Base-by-base conservation (phyloP, 345 rosid genomes). In the Trapa bicornis region DNA sequence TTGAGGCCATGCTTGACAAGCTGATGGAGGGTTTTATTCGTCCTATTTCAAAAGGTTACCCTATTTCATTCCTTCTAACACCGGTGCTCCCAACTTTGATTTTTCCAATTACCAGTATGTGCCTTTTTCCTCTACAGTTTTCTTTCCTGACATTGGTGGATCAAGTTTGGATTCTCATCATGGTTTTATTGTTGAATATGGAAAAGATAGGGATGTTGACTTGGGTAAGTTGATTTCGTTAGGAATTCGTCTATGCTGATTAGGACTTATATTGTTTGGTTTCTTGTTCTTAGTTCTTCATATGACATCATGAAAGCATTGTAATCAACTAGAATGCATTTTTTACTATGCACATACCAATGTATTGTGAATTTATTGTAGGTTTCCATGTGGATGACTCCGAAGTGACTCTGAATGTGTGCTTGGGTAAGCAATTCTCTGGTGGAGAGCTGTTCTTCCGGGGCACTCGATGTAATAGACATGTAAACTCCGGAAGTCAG, bases 341-440 rank as follows among this genome's bases (percentile, higher is more conserved):
- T 45, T 45, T 0, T 45, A 45, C 11, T 3, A 45, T 45, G 48
- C 48, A 45, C 11, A 45, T 45, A 45, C 48, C 48, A 11, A 45
- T 45, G 48, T 29, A 45, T 22, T n/a, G 67, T 64, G 36, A 38
- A 47, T 17, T 14, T 67, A 17, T 71, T 50, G 38, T 61, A 94
- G 99, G 96, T 73, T 89, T 95, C 71, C 99, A 95, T 74, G 97
- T 91, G 77, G 99, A 95, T 79, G 99, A 95, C 77, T 86, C 99
- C 5, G 99, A 95, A 83, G 84, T 95, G 67, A 85, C 88, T 67
- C 82, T 95, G 75, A 89, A 91, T 73, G 93, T 91, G 70, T 91
- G 97, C 85, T 79, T 95, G 96, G 96, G 97, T 56, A 91, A 83
- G 75, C 80, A 91, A 67, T 91, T 91, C 74, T 75, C 85, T 72